Evolutionary conservation across 163 green algal genomes (phyloP), one percentile per base, ranked within the genome.

Genomic region (Botryococcus braunii): DNA sequence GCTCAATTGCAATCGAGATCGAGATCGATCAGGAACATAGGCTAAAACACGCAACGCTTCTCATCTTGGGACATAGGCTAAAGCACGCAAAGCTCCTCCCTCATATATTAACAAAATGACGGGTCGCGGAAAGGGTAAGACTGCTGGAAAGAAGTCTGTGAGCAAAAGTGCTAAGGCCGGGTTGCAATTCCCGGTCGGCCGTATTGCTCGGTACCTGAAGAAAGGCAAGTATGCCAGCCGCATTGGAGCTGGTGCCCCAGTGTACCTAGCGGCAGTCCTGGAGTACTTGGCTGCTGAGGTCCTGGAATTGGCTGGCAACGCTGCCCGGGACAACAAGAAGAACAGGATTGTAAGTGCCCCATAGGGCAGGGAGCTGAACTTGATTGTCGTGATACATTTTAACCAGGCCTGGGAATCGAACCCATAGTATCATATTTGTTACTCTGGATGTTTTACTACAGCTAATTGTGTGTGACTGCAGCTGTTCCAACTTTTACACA

Each of bases 121-220:
- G 71, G 78, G 81, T 40, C 79, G 79, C 68, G 81, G 81, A 66
- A 87, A 85, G 69, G 81, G 81, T 55, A 87, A 87, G 74, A 77
- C 75, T 32, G 68, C 78, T 69, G 73, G n/a, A n/a, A 97, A 95
- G 84, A 97, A 97, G 85, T 67, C 85, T 31, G 80, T 95, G 52
- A 92, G 76, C 75, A 80, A 85, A 47, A 93, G 82, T 61, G 73
- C 87, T 73, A 97, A 97, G 85, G 92, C 92, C 21, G 92, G 92
- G 5, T 85, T 98, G 40, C 91, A 97, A 84, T 97, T 98, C 82
- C 93, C 93, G 37, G 93, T 98, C 52, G 93, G 93, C 69, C 85
- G 93, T 62, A 89, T 98, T 58, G 92, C 90, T 21, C 83, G 92
- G 49, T 98, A 95, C 80, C 82, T 97, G 50, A 97, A 97, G 85